Evolutionary conservation across 768 basidiomycete genomes (phyloP), one percentile per base, ranked within the genome.

Genomic region (Phallus indusiatus): DNA sequence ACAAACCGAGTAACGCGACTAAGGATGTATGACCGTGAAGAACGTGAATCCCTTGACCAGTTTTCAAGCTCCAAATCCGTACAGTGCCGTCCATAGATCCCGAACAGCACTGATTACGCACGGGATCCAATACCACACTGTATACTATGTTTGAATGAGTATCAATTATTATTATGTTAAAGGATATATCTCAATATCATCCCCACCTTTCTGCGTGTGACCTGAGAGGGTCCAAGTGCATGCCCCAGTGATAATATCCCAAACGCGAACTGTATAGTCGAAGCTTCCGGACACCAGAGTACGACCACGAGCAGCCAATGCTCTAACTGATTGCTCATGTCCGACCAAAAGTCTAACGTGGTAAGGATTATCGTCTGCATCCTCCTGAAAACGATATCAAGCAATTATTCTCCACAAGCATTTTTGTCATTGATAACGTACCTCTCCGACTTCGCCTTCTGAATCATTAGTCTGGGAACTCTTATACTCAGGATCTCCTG

Each of bases 71-170:
- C 95, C 95, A 99, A 36, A 99, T 83, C 53, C 91, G 90, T 62
- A 98, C 94, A 1, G 92, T 94, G 50, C 92, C 90, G 70, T 98
- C 95, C 94, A 97, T 95, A 4, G 94, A 97, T 7, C 95, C 95
- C 1, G 96, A 98, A 64, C 91, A 94, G 24, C 92, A 92, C 68
- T 94, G 90, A 56, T 91, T 84, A n/a, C 94, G 88, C 51, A 77
- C 75, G 46, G 85, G 79, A 69, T 98, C 95, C 47, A 94, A 81
- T 11, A 94, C 93, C 54, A 98, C 91, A 69, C 90, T 93, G 76
- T 98, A 98, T 5, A 98, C 95, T 94, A 52, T n/a, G 54, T 53
- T 21, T 14, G 55, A 28, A 35, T 46, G 55, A 54, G 42, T 42
- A 33, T 57, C 18, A 14, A 58, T n/a, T 33, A 37, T 33, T 17